Conservation (phyloP, 139 green algal genomes). For the Chlamydomonas sphaeroides region DNA sequence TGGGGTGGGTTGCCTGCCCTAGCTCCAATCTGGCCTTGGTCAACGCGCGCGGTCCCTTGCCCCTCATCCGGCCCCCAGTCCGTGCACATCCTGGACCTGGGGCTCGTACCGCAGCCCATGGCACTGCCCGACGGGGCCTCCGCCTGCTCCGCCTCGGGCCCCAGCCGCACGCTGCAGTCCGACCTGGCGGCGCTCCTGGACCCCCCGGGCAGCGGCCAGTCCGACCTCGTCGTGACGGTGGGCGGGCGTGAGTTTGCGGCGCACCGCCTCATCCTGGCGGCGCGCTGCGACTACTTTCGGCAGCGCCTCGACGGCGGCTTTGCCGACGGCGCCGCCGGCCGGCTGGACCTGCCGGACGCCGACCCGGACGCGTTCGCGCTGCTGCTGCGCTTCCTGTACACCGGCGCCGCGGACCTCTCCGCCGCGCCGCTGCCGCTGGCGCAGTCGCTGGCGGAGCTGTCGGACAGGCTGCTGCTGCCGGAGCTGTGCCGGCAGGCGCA, state of each 20-base stretch:
- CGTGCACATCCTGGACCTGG: neutral
- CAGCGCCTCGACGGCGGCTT: neutral
- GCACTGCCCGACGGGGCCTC: neutral
- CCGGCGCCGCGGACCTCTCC: neutral
- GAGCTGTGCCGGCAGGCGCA: neutral
- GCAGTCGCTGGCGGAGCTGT: neutral
- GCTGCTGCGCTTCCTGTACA: neutral
- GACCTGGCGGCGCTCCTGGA: neutral
- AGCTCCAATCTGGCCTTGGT: too few species aligned
- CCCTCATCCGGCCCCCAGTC: too few species aligned
- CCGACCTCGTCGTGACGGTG: neutral
- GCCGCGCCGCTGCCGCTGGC: neutral
- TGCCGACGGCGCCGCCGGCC: neutral
- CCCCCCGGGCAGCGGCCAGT: neutral
- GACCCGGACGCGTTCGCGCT: neutral
- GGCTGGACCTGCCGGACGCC: neutral
- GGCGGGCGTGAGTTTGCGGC: neutral
- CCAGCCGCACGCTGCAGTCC: neutral
- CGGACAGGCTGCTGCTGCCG: constrained; percentile 1
- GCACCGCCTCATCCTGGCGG: neutral
- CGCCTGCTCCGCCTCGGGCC: neutral
- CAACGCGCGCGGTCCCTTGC: too few species aligned
- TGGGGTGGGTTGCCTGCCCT: too few species aligned
- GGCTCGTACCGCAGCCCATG: neutral
- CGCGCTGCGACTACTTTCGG: neutral